Base-by-base conservation (phyloP, 1,284 basidiomycete genomes). In the Ganoderma leucocontextum region DNA sequence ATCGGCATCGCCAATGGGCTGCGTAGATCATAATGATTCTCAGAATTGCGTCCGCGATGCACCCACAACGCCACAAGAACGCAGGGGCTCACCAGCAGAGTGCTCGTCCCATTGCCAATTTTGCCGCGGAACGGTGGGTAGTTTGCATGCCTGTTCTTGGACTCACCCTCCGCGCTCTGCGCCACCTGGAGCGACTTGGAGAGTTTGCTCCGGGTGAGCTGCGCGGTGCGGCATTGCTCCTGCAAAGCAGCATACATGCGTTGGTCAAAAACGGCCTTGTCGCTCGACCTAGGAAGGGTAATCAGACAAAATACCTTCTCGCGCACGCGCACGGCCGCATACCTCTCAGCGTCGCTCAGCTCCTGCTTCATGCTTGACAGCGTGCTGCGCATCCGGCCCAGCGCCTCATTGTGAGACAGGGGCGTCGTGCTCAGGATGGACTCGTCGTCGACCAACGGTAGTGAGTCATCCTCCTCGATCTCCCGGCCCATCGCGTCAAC, bases 401-500 rank as follows among this genome's bases (percentile, higher is more conserved):
- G 75, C 55, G 88, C 85, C 72, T 89, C 85, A 38, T 82, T 81
- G 66, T 82, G 86, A 17, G 82, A 82, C 71, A 84, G 73, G 9
- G 83, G 82, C 13, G 65, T 65, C 42, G 76, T 77, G 64, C 79
- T 78, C 39, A 78, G 73, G 25, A 55, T 60, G 2, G 67, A 66
- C 13, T 68, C 53, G 25, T 70, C 67, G 55, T 71, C 65, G 62
- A 65, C 55, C 22, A 47, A 49, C 13, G 64, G 60, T 25, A 55
- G 25, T 15, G 38, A 55, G n/a, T 25, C 22, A 36, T 66, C 60
- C 68, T 85, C 81, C 62, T 85, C 81, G 36, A 91, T 81, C 71
- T 88, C 87, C 65, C 82, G 84, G 12, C 90, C 91, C 86, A 91
- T 88, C 1, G 89, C 88, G 75, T 93, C 91, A 41, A 91, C 84